Evolutionary conservation across 1,284 basidiomycete species (phyloP).

Genomic region (Naganishia cerealis): DNA sequence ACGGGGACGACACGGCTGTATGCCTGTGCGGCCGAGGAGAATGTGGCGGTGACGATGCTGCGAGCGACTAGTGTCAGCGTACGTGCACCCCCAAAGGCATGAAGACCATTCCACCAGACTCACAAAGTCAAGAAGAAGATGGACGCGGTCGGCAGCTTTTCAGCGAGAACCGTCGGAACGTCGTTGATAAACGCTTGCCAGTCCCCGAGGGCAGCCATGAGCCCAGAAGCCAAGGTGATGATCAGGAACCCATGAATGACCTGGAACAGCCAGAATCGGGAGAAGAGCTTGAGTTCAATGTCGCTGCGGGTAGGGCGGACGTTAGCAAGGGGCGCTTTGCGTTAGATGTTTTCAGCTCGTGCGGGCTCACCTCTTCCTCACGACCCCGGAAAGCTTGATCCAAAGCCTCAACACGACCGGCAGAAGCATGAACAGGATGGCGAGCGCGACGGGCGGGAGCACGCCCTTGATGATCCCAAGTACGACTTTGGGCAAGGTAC

Average conservation of each 20-base stretch:
- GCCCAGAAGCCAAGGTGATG: slow-evolving; percentile 76
- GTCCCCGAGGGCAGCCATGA: slow-evolving; percentile 68
- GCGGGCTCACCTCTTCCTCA: slow-evolving; percentile 54
- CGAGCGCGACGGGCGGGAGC: slow-evolving; percentile 78
- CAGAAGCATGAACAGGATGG: slow-evolving; percentile 85
- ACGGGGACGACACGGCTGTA: slow-evolving; percentile 77
- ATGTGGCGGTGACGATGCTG: slow-evolving; percentile 53
- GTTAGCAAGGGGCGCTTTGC: slow-evolving; percentile 74
- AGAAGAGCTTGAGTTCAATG: slow-evolving; percentile 87
- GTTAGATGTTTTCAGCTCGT: slow-evolving; percentile 63
- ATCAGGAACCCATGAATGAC: slow-evolving; percentile 88
- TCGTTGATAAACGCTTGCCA: slow-evolving; percentile 65
- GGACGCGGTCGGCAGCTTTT: slow-evolving; percentile 74
- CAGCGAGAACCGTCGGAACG: slow-evolving; percentile 68
- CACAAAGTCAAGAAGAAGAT: slow-evolving; percentile 90
- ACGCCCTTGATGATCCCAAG: slow-evolving; percentile 85
- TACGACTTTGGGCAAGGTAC: slow-evolving; percentile 60
- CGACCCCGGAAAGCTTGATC: slow-evolving; percentile 50
- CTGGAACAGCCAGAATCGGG: slow-evolving; percentile 87
- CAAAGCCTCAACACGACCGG: slow-evolving; percentile 71
- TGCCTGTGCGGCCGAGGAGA: slow-evolving; percentile 72
- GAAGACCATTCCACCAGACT: too few species aligned
- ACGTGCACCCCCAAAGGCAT: too few species aligned
- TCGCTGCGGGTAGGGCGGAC: slow-evolving; percentile 57
- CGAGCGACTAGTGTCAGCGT: background rate